These are phyloP conservation scores for Ascoidea asiatica DNA, from an alignment of 805 yeast species.

Conservation along the genomic window DNA sequence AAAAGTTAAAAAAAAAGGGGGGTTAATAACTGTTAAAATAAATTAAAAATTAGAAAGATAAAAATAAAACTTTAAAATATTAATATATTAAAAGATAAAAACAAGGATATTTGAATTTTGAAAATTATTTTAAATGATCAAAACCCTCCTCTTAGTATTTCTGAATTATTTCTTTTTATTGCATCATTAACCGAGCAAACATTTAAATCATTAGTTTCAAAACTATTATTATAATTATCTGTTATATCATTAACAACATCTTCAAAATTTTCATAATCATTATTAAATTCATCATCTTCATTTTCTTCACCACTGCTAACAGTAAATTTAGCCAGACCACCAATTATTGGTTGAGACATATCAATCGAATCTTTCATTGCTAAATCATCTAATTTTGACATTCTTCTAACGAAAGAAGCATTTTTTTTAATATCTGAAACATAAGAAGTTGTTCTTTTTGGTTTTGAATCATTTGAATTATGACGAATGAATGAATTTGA, in stretches of 20 bases:
- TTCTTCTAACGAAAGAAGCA: not conserved
- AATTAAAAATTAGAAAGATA: no score
- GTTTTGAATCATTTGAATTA: not conserved
- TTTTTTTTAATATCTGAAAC: not conserved
- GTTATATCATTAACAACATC: not conserved
- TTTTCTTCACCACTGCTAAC: not conserved
- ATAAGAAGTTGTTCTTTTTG: not conserved
- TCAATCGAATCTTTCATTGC: not conserved
- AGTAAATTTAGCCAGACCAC: not conserved
- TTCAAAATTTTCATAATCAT: not conserved
- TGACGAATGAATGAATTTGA: not conserved
- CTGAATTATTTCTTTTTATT: not conserved
- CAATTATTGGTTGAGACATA: not conserved
- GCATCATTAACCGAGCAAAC: not conserved
- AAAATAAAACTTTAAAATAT: no score
- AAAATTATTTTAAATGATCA: no score
- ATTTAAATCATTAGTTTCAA: not conserved
- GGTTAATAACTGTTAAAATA: no score
- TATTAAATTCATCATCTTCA: not conserved
- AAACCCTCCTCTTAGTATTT: not conserved
- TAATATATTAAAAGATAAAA: no score
- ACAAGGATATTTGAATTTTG: not conserved
- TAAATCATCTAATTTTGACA: not conserved
- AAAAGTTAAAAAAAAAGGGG: no score
- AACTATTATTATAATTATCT: not conserved